A percentile compares a stretch with the other conserved stretches of the same genome.
Conservation (phyloP, 2,329 filamentous ascomycete genomes). For the Alternaria sp. region DNA sequence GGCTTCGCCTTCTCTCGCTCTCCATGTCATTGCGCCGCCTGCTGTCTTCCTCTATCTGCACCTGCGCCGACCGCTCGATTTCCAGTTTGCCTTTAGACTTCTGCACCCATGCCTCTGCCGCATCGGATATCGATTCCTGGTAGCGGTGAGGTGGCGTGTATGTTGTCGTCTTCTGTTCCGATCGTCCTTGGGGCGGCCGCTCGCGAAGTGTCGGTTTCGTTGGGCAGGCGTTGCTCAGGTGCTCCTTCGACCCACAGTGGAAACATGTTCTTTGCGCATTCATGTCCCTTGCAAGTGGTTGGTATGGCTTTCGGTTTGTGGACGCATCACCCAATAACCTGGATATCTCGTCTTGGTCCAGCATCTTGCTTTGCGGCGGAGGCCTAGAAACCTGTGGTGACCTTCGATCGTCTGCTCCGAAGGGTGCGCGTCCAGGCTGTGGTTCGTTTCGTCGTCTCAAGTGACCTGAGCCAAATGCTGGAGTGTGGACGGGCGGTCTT, state of each 20-base stretch:
- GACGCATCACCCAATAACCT: constrained; percentile 31
- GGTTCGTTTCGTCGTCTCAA: constrained; percentile 40
- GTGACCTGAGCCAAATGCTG: constrained; percentile 36
- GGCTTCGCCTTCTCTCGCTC: constrained; percentile 33
- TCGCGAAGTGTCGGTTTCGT: constrained; percentile 37
- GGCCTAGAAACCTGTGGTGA: constrained; percentile 8
- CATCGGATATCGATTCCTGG: constrained; percentile 33
- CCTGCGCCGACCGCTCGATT: constrained; percentile 19
- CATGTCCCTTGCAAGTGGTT: constrained; percentile 33
- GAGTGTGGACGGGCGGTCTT: constrained; percentile 35
- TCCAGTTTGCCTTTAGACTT: constrained; percentile 26
- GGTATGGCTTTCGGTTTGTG: constrained; percentile 25
- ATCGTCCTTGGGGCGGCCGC: constrained; percentile 10
- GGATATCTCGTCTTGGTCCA: constrained; percentile 42
- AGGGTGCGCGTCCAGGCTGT: constrained; percentile 12
- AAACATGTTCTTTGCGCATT: constrained; percentile 39
- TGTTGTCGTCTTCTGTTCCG: constrained; percentile 12
- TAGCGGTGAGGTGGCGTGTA: constrained; percentile 21
- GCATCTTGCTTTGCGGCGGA: constrained; percentile 26
- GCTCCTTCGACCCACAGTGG: constrained; percentile 40
- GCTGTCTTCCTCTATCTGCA: constrained; percentile 22
- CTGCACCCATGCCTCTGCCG: constrained; percentile 38
- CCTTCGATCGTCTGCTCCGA: constrained; percentile 7
- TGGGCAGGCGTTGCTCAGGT: constrained; percentile 35
- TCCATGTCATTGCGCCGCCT: constrained; percentile 28